A percentile compares a stretch with the other conserved stretches of the same genome.
These are phyloP conservation scores for Fraxinus latifolia DNA, from an alignment of 305 asterid species.

Conservation along the genomic window DNA sequence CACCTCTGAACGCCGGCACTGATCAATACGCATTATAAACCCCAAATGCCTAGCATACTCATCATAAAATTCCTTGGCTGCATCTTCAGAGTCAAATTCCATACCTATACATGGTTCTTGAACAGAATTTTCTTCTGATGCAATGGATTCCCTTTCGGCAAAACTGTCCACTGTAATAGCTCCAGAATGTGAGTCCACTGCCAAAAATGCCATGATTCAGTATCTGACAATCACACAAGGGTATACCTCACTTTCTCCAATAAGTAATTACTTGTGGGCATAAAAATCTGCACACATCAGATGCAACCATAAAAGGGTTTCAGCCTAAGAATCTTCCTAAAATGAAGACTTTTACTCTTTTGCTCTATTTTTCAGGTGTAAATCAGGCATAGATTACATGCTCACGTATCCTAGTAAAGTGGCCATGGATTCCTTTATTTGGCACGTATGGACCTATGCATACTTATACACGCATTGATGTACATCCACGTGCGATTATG, in stretches of 20 bases:
- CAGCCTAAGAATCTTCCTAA: neutral
- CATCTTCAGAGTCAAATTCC: slow-evolving; percentile 32
- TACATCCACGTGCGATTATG: neutral
- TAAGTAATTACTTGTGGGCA: neutral
- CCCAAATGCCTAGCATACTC: slow-evolving; percentile 31
- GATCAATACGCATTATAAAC: slow-evolving; percentile 38
- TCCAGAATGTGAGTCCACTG: slow-evolving; percentile 16
- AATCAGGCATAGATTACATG: neutral
- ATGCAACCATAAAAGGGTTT: neutral
- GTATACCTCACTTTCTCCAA: neutral
- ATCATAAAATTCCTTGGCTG: slow-evolving; percentile 32
- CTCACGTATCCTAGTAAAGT: neutral
- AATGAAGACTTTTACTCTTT: neutral
- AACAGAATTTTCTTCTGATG: slow-evolving; percentile 21
- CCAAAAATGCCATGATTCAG: neutral
- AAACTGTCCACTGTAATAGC: slow-evolving; percentile 5
- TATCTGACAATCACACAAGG: neutral
- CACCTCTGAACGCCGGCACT: slow-evolving; percentile 34
- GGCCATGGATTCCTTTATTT: neutral
- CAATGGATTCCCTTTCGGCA: slow-evolving; percentile 10
- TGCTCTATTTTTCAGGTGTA: neutral
- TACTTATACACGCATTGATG: neutral
- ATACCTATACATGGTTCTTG: slow-evolving; percentile 29
- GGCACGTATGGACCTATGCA: neutral
- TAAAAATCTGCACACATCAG: neutral